Conservation (phyloP, 1,284 basidiomycete species). For the Ceratobasidium sp. region DNA sequence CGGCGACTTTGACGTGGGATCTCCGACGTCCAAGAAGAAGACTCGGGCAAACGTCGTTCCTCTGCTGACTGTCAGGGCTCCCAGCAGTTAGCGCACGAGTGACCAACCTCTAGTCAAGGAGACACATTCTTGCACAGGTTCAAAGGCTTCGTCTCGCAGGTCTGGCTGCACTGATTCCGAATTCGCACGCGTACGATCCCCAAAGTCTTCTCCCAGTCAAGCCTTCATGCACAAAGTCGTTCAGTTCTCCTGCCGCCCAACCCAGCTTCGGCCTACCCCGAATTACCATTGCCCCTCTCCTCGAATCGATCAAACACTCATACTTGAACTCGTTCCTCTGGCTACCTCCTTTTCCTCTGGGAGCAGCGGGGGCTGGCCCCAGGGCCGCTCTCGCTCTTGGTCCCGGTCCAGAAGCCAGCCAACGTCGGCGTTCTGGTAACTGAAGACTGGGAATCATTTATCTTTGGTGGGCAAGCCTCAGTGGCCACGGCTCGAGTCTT, state of each 20-base stretch:
- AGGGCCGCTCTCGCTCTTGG: neutral
- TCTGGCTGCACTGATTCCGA: neutral
- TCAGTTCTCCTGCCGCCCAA: neutral
- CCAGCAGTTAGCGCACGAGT: neutral
- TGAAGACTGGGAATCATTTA: neutral
- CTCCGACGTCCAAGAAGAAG: neutral
- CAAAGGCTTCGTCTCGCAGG: neutral
- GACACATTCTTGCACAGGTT: neutral
- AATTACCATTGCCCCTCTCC: neutral
- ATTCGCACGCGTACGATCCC: neutral
- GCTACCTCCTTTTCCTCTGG: neutral
- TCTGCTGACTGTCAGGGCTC: neutral
- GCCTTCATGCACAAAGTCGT: neutral
- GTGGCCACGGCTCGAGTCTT: neutral
- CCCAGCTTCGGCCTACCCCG: neutral
- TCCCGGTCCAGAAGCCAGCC: neutral
- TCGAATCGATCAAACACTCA: neutral
- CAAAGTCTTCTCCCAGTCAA: neutral
- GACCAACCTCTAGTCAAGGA: neutral
- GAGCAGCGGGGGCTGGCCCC: neutral
- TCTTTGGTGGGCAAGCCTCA: neutral
- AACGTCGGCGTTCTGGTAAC: neutral
- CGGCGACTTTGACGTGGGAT: neutral
- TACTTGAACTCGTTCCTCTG: constrained; percentile 3
- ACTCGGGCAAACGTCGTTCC: neutral